Evolutionary conservation across 2,329 filamentous ascomycete genomes (phyloP).

Genomic region (Tolypocladium pustulatum): DNA sequence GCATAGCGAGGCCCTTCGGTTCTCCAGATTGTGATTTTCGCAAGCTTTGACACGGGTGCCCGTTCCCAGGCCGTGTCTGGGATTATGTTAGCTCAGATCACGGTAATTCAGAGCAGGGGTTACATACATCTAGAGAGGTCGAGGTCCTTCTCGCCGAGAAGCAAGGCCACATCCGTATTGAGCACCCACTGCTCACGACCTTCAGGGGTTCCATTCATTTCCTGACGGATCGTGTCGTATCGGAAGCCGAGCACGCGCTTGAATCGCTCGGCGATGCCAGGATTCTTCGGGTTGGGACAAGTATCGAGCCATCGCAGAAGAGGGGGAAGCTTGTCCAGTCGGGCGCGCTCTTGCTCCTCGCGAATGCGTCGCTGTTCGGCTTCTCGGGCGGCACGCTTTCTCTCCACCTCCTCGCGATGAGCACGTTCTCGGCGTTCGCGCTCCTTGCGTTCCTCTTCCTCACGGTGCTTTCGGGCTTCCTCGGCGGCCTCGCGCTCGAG

Average conservation of each 20-base stretch:
- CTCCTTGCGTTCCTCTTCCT: conserved; percentile 41
- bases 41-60: conserved; percentile 38
- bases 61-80: conserved; percentile 50
- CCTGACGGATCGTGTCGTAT: conserved; percentile 50
- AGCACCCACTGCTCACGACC: conserved; percentile 58
- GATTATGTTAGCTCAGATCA: conserved; percentile 1
- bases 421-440: conserved; percentile 34
- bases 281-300: conserved; percentile 38
- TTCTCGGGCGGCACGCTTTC: conserved; percentile 38
- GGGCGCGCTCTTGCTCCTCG: conserved; percentile 43
- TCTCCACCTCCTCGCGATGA: conserved; percentile 35
- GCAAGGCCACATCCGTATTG: conserved; percentile 52
- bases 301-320: conserved; percentile 50
- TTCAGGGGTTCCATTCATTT: conserved; percentile 38
- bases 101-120: not conserved
- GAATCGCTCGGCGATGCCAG: conserved; percentile 43
- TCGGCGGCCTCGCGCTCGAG: conserved; percentile 37
- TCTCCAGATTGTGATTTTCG: conserved; percentile 50
- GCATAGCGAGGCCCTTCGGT: conserved; percentile 47
- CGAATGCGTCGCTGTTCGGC: conserved; percentile 39
- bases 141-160: conserved; percentile 55
- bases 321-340: conserved; percentile 47
- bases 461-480: conserved; percentile 36
- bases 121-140: conserved; percentile 48
- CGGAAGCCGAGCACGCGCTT: conserved; percentile 48